Percentiles rank a stretch among this genome's conserved stretches.
Evolutionary conservation across 2,329 filamentous ascomycete species (phyloP).

Genomic region (Exserohilum rostratum): DNA sequence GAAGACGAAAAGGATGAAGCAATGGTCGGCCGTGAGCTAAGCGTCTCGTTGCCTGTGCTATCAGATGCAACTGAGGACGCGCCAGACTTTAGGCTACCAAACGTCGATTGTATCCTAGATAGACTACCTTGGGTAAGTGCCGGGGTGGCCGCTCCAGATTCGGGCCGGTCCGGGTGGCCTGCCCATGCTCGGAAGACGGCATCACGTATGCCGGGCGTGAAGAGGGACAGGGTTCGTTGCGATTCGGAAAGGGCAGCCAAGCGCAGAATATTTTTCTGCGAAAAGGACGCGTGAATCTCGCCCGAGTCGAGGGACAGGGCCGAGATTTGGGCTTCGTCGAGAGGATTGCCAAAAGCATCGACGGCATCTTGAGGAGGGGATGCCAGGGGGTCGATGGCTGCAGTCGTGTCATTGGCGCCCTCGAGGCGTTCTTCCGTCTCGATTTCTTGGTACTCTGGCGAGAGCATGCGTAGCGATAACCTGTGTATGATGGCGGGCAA

Average conservation of each 20-base stretch:
- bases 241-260: slow-evolving; percentile 84
- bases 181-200: slow-evolving; percentile 94
- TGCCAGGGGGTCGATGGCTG: slow-evolving; percentile 77
- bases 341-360: slow-evolving; percentile 76
- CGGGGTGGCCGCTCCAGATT: slow-evolving; percentile 55
- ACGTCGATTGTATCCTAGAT: slow-evolving; percentile 54
- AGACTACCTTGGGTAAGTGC: slow-evolving; percentile 52
- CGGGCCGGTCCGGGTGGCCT: slow-evolving; percentile 72
- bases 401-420: slow-evolving; percentile 58
- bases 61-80: slow-evolving; percentile 45
- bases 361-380: slow-evolving; percentile 82
- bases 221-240: slow-evolving; percentile 86
- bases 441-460: slow-evolving; percentile 78
- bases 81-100: slow-evolving; percentile 56
- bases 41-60: slow-evolving; percentile 55
- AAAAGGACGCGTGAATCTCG: slow-evolving; percentile 89
- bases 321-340: slow-evolving; percentile 77
- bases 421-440: slow-evolving; percentile 63
- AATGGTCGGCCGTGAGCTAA: slow-evolving; percentile 71
- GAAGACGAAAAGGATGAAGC: slow-evolving; percentile 63
- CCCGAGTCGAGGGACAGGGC: slow-evolving; percentile 78
- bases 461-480: slow-evolving; percentile 86
- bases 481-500: slow-evolving; percentile 95
- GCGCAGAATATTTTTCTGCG: slow-evolving; percentile 88
- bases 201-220: slow-evolving; percentile 88